Base-by-base conservation (phyloP, 345 rosid genomes). In the Heritiera littoralis region DNA sequence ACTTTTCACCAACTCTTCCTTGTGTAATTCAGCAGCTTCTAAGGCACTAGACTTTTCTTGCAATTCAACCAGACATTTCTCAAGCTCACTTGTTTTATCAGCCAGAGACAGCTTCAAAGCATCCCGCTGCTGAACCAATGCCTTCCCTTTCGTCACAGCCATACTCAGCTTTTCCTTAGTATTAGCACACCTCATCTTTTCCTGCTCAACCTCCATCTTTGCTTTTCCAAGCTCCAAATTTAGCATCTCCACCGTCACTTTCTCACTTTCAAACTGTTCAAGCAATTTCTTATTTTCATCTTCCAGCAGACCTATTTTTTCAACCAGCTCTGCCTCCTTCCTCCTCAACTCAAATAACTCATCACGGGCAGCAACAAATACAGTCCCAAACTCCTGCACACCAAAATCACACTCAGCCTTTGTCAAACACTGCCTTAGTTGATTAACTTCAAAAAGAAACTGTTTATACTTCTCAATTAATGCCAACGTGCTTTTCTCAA, bases 61-160 rank as follows among this genome's bases (percentile, higher is more conserved):
- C 81, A 95, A 78, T 71, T 93, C 93, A 77, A 75, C 80, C 84
- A 85, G 67, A 81, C 89, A 92, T 80, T 85, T 93, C 79, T 90
- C 93, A 73, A 95, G 92, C 89, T 91, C 99, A 28, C 74, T 83
- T 11, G 88, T 81, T 86, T 87, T 93, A 70, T 88, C 93, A 43
- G 91, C 89, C 76, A 95, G 83, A 77, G 94, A 86, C 75, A 87
- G 93, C 90, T 89, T 93, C 80, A 95, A 85, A 6, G 87, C 90
- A 79, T 93, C 99, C 54, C 98, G 90, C 77, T 88, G 92, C 90
- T 95, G 99, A 84, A 95, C 93, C 89, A 95, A 80, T 38, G 96
- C 94, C 86, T 95, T 95, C 38, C 99, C 99, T 83, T 91, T 95
- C 9, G 97, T 91, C 74, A 95, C 99, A 14, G 99, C 99, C 92